Percentiles rank a stretch among this genome's conserved stretches.
Conservation (phyloP, 352 stramenopile genomes). For the Saprolegnia diclina region DNA sequence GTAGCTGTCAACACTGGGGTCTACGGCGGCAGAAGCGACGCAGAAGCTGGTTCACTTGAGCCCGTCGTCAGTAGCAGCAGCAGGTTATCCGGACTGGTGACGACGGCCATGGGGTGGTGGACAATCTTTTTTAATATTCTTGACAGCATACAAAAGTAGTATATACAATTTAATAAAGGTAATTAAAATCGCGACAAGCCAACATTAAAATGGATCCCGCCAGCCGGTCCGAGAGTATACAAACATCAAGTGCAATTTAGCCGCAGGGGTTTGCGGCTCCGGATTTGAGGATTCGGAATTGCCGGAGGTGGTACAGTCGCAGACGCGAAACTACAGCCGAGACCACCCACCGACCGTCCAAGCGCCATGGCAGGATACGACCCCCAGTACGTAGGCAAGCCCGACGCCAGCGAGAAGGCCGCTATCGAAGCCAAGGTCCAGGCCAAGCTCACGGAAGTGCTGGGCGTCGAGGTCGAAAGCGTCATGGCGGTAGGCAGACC, state of each 20-base stretch:
- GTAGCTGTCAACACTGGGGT: too few relatives aligned
- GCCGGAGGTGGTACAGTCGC: background rate
- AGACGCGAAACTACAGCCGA: background rate
- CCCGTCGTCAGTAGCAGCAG: too few relatives aligned
- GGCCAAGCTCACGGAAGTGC: constrained; percentile 63
- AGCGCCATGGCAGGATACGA: constrained; percentile 3
- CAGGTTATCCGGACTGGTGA: background rate
- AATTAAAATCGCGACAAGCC: background rate
- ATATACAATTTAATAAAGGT: background rate
- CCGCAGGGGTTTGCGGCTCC: background rate
- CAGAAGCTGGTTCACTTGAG: too few relatives aligned
- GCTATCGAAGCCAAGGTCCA: constrained; percentile 47
- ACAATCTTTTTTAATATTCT: background rate
- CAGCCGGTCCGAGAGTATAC: too few relatives aligned
- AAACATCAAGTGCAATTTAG: background rate
- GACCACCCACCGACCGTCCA: background rate
- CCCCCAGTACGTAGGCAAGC: constrained; percentile 5
- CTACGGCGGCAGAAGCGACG: too few relatives aligned
- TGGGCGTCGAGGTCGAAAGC: constrained; percentile 75
- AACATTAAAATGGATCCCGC: background rate
- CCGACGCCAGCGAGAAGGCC: constrained; percentile 39
- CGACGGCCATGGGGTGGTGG: background rate
- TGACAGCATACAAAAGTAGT: background rate
- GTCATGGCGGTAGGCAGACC: constrained; percentile 86
- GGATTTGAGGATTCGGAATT: background rate